Percentiles rank a stretch among this genome's conserved stretches.
phyloP scores from a whole-genome alignment of 495 filamentous ascomycete genomes.

The Aspergillus nidulans region DNA sequence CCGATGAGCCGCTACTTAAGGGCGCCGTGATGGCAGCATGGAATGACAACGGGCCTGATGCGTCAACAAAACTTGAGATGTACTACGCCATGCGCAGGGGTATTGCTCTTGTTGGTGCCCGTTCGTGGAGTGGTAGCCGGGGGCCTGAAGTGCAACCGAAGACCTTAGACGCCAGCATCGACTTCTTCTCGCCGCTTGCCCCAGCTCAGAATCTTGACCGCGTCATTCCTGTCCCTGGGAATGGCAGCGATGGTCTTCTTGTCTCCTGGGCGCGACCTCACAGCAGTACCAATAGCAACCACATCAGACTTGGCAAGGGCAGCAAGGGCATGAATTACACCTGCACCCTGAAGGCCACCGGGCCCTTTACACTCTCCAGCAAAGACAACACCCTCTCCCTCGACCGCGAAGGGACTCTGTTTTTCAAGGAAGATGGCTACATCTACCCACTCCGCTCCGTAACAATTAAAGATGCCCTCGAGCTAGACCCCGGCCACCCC shows the following conservation, averaged over 20 bases:
- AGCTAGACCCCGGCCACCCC: constrained; percentile 20
- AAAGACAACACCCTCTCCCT: constrained; percentile 32
- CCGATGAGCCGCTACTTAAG: constrained; percentile 28
- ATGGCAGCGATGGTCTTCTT: background rate
- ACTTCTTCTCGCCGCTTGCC: constrained; percentile 32
- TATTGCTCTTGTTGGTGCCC: constrained; percentile 43
- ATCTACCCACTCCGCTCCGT: constrained; percentile 47
- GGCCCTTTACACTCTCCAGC: constrained; percentile 40
- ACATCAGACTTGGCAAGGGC: constrained; percentile 27
- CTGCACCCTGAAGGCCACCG: constrained; percentile 29
- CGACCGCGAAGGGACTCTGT: constrained; percentile 25
- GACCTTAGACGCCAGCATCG: constrained; percentile 26
- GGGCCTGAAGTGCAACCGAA: constrained; percentile 28
- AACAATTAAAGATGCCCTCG: constrained; percentile 18
- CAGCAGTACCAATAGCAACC: background rate
- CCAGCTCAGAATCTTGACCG: constrained; percentile 51
- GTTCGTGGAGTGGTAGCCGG: constrained; percentile 40
- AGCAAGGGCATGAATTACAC: constrained; percentile 55
- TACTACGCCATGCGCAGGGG: constrained; percentile 52
- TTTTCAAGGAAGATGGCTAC: constrained; percentile 46
- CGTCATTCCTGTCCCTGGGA: constrained; percentile 6
- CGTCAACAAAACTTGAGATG: constrained; percentile 50
- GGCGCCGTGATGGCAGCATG: constrained; percentile 52
- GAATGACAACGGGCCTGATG: constrained; percentile 55
- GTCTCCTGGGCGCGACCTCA: constrained; percentile 5